These are phyloP conservation scores for Debaryomyces psychrophilus DNA, from an alignment of 1,139 yeast species.

Conservation along the genomic window DNA sequence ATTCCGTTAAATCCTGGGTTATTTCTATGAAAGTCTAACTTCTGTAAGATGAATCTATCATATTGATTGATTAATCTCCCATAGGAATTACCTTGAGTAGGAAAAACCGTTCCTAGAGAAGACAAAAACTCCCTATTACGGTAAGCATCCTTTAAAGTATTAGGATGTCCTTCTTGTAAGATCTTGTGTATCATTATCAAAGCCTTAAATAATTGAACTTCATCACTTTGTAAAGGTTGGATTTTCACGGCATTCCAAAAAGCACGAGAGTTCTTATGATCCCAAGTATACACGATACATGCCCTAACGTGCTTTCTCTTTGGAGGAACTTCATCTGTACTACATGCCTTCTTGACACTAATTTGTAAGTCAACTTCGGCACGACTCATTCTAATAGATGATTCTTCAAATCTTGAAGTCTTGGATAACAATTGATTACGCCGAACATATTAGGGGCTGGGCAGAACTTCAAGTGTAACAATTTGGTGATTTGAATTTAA, in stretches of 20 bases:
- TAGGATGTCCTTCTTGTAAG: constrained; percentile 94
- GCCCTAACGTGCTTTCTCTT: constrained; percentile 94
- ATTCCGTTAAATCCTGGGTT: constrained; percentile 94
- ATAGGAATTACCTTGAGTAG: constrained; percentile 54
- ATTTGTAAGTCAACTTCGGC: constrained; percentile 64
- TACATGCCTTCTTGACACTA: constrained; percentile 84
- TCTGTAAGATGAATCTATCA: constrained; percentile 67
- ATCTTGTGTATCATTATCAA: constrained; percentile 87
- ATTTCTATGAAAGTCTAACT: constrained; percentile 78
- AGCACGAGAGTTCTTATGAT: constrained; percentile 81
- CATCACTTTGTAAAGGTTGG: constrained; percentile 80
- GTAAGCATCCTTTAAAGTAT: constrained; percentile 80
- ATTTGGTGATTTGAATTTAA: not conserved
- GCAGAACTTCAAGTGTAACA: constrained; percentile 1
- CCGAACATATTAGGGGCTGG: constrained; percentile 13
- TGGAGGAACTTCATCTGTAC: constrained; percentile 86
- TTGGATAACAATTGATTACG: constrained; percentile 4
- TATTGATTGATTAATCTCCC: constrained; percentile 80
- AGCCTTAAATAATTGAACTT: constrained; percentile 85
- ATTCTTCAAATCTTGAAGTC: not conserved
- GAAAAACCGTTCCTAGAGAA: constrained; percentile 47
- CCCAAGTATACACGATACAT: constrained; percentile 96
- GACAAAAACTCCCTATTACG: constrained; percentile 56
- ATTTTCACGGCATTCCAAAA: constrained; percentile 86
- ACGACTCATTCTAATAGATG: constrained; percentile 40